Conservation (phyloP, 306 rosid genomes). For the Quercus mongolica region DNA sequence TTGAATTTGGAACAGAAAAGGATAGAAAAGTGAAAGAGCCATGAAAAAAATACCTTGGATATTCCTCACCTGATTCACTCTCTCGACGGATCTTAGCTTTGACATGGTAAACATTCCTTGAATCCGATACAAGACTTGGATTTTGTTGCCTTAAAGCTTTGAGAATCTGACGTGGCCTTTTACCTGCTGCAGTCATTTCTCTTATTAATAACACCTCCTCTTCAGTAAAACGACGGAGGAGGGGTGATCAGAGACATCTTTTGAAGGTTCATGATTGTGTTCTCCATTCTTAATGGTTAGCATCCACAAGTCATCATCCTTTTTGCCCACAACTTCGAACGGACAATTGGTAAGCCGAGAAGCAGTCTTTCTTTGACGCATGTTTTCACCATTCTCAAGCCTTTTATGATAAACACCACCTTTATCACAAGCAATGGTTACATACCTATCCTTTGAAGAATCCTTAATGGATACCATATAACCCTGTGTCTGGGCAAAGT, state of each 20-base stretch:
- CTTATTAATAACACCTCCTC: neutral
- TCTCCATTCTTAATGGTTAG: neutral
- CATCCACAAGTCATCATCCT: neutral
- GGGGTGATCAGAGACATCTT: neutral
- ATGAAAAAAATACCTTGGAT: neutral
- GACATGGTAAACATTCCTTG: neutral
- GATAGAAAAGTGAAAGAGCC: neutral
- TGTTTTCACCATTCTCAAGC: neutral
- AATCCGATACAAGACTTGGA: neutral
- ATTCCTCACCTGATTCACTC: neutral
- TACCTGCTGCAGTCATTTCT: neutral
- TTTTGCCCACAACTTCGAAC: neutral
- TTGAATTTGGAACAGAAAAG: neutral
- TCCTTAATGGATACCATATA: neutral
- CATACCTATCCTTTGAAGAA: neutral
- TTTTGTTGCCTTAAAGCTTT: neutral
- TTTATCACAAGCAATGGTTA: neutral
- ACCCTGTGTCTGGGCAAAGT: neutral
- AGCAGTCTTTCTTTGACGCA: neutral
- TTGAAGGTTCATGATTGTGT: neutral
- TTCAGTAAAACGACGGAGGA: neutral
- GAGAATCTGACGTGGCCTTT: neutral
- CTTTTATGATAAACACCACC: neutral
- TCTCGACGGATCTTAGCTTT: neutral
- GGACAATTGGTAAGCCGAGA: neutral